A percentile compares a stretch with the other conserved stretches of the same genome.
These are phyloP conservation scores for Mycogone perniciosa DNA, from an alignment of 2,329 filamentous ascomycete species.

Conservation along the genomic window DNA sequence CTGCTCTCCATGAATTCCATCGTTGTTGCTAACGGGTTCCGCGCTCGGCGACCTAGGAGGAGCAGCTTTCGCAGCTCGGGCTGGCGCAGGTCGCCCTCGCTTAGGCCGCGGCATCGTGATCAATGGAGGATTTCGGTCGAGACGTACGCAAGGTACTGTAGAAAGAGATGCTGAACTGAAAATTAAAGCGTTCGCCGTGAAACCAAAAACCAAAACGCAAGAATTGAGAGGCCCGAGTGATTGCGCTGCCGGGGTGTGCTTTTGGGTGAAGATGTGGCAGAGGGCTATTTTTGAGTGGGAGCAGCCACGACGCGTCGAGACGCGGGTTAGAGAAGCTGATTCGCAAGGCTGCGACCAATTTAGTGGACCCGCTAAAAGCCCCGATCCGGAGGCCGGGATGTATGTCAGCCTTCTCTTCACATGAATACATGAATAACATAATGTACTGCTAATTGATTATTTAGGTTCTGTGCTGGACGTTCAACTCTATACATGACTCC, in stretches of 20 bases:
- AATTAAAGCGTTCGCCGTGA: not conserved
- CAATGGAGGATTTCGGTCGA: not conserved
- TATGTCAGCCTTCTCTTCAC: slow-evolving; percentile 13
- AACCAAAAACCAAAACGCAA: not conserved
- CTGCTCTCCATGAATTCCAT: slow-evolving; percentile 14
- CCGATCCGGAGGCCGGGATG: not conserved
- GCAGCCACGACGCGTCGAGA: slow-evolving; percentile 27
- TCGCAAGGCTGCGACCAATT: slow-evolving; percentile 8
- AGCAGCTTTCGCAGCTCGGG: slow-evolving; percentile 18
- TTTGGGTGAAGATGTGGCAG: slow-evolving; percentile 9
- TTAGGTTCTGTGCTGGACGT: no score
- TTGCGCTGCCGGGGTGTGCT: not conserved
- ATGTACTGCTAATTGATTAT: no score
- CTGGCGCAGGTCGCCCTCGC: slow-evolving; percentile 23
- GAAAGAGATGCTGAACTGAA: not conserved
- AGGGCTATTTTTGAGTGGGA: slow-evolving; percentile 9
- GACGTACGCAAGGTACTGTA: not conserved
- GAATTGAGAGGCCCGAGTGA: not conserved
- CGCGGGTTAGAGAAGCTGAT: slow-evolving; percentile 10
- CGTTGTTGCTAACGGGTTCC: slow-evolving; percentile 2
- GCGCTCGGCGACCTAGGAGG: not conserved
- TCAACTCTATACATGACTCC: no score
- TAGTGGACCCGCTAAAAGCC: not conserved
- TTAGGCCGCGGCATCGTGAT: slow-evolving; percentile 24
- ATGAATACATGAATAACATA: no score